A percentile compares a stretch with the other conserved stretches of the same genome.
Conservation (phyloP, 2,329 filamentous ascomycete species). For the Waltergamsia citrina region DNA sequence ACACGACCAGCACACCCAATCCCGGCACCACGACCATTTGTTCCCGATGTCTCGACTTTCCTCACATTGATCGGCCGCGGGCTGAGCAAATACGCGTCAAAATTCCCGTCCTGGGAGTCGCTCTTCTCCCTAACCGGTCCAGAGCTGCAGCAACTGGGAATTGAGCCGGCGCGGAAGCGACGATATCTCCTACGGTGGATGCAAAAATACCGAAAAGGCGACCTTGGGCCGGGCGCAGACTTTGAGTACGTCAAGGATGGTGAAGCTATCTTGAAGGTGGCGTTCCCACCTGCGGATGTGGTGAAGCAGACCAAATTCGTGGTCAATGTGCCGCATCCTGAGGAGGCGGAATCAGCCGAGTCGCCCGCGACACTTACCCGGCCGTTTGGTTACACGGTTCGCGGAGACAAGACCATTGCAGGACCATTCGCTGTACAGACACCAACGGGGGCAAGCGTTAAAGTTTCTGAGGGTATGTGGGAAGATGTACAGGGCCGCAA, state of each 20-base stretch:
- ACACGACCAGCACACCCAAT: constrained; percentile 27
- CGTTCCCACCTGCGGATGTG: constrained; percentile 25
- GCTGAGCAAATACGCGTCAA: constrained; percentile 70
- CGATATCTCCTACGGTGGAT: constrained; percentile 83
- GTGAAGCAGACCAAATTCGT: constrained; percentile 38
- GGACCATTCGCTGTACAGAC: constrained; percentile 68
- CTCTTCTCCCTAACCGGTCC: constrained; percentile 73
- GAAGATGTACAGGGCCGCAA: constrained; percentile 80
- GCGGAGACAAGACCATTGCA: constrained; percentile 58
- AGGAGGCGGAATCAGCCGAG: constrained; percentile 5
- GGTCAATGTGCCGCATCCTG: constrained; percentile 42
- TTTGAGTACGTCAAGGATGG: constrained; percentile 58
- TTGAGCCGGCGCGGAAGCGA: constrained; percentile 76
- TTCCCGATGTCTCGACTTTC: constrained; percentile 79
- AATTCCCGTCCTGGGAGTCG: constrained; percentile 84
- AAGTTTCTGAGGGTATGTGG: constrained; percentile 82
- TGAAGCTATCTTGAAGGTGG: constrained; percentile 39
- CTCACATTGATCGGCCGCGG: constrained; percentile 85
- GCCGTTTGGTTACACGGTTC: constrained; percentile 48
- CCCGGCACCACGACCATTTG: constrained; percentile 71
- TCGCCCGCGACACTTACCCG: constrained; percentile 19
- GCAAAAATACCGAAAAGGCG: constrained; percentile 69
- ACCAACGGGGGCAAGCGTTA: constrained; percentile 55
- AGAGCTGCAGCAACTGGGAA: constrained; percentile 72
- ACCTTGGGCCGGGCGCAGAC: constrained; percentile 76